phyloP scores from a whole-genome alignment of 495 filamentous ascomycete species.

The Astrothelium subdiscretum region DNA sequence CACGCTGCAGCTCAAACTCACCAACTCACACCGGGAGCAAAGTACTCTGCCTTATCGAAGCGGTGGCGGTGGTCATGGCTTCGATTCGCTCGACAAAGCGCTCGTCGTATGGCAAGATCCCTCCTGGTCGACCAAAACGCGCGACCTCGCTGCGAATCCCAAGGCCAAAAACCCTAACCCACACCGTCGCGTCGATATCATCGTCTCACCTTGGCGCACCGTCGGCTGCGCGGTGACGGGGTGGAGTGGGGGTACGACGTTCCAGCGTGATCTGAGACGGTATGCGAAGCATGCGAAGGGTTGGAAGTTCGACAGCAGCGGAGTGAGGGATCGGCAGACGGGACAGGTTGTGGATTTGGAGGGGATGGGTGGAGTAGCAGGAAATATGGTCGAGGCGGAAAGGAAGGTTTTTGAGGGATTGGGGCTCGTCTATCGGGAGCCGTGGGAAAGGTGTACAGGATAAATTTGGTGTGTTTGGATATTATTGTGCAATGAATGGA shows the following conservation, averaged over 20 bases:
- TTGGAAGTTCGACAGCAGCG: slow-evolving; percentile 88
- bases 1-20: slow-evolving; percentile 56
- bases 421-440: slow-evolving; percentile 59
- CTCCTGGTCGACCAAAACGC: slow-evolving; percentile 33
- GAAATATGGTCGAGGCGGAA: slow-evolving; percentile 55
- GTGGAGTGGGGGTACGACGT: slow-evolving; percentile 83
- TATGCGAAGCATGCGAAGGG: slow-evolving; percentile 61
- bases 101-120: slow-evolving; percentile 88
- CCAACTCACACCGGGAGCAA: slow-evolving; percentile 59
- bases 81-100: slow-evolving; percentile 84
- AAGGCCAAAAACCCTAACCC: slow-evolving; percentile 53
- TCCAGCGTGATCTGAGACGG: slow-evolving; percentile 72
- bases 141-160: slow-evolving; percentile 23
- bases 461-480: slow-evolving; percentile 25
- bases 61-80: slow-evolving; percentile 44
- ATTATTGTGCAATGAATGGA: too few relatives aligned
- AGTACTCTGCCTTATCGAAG: slow-evolving; percentile 44
- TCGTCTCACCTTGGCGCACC: slow-evolving; percentile 78
- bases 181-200: slow-evolving; percentile 86
- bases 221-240: slow-evolving; percentile 78
- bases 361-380: slow-evolving; percentile 34
- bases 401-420: slow-evolving; percentile 68
- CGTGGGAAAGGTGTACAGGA: slow-evolving; percentile 66
- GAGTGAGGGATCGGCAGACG: slow-evolving; percentile 54
- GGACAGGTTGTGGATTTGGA: slow-evolving; percentile 59